Evolutionary conservation across 169 alveolate genomes (phyloP).

Genomic region (Babesia caballi): DNA sequence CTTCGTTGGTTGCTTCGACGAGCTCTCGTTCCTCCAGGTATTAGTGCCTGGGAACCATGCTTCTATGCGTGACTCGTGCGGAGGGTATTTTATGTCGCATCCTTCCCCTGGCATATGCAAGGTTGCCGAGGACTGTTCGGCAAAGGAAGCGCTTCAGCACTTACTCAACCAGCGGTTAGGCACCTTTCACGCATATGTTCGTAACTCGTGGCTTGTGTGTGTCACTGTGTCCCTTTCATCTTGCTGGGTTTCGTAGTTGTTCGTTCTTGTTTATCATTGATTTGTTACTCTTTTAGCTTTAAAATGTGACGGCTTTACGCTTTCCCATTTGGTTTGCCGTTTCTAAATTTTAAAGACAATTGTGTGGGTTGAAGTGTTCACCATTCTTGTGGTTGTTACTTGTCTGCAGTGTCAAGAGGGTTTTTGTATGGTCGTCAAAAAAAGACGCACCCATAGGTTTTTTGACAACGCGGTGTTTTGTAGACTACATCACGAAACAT

Average conservation of each 20-base stretch:
- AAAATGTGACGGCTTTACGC: too few species aligned
- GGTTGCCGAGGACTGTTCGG: constrained; percentile 4
- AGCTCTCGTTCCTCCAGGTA: constrained; percentile 4
- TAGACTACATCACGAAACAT: constrained; percentile 39
- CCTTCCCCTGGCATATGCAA: not conserved
- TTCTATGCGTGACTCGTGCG: not conserved
- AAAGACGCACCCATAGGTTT: constrained; percentile 51
- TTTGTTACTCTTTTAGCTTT: too few species aligned
- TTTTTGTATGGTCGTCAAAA: constrained; percentile 46
- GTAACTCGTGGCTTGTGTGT: too few species aligned
- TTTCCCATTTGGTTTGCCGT: too few species aligned
- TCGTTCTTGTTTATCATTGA: too few species aligned
- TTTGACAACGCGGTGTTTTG: constrained; percentile 45
- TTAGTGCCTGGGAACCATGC: not conserved
- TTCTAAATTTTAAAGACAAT: too few species aligned
- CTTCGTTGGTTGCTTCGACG: constrained; percentile 50
- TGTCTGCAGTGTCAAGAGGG: constrained; percentile 4
- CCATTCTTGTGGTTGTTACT: too few species aligned
- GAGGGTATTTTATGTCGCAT: not conserved
- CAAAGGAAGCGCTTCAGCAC: not conserved
- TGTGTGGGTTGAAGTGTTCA: too few species aligned
- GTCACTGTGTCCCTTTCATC: too few species aligned
- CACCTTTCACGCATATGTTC: too few species aligned
- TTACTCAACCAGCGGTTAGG: not conserved
- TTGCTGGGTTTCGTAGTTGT: not conserved